Conservation (phyloP, 2,329 filamentous ascomycete genomes). For the Aspergillus felis region DNA sequence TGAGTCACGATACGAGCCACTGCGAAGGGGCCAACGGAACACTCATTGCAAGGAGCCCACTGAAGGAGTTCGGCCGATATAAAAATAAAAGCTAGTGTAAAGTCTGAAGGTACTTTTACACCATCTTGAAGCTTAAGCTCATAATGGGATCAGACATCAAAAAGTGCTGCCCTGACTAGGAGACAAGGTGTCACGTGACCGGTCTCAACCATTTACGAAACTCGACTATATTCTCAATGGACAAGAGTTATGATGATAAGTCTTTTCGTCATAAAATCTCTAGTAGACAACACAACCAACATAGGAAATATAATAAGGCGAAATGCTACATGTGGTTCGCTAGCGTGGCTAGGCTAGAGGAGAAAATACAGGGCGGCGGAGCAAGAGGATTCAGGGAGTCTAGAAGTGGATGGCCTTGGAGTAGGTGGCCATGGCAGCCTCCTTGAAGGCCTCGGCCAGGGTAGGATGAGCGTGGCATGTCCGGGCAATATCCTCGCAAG, state of each 20-base stretch:
- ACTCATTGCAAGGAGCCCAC: neutral
- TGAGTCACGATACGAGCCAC: neutral
- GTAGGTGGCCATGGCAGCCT: constrained; percentile 97
- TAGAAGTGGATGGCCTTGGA: constrained; percentile 95
- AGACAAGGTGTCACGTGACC: neutral
- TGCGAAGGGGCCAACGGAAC: neutral
- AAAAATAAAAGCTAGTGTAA: neutral
- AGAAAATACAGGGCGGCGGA: constrained; percentile 18
- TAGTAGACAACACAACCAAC: constrained; percentile 18
- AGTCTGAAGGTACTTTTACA: neutral
- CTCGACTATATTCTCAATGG: neutral
- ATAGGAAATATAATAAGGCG: constrained; percentile 29
- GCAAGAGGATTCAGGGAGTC: constrained; percentile 18
- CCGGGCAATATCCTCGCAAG: constrained; percentile 87
- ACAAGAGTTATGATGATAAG: neutral
- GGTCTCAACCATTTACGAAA: neutral
- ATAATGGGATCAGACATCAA: neutral
- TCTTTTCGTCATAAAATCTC: constrained; percentile 17
- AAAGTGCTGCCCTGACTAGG: no score
- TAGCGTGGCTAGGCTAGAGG: constrained; percentile 34
- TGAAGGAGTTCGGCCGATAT: no score
- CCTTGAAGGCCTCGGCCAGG: constrained; percentile 96
- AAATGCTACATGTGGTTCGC: constrained; percentile 37
- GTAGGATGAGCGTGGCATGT: constrained; percentile 97
- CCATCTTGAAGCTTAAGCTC: neutral